Conservation (phyloP, 2,329 filamentous ascomycete genomes). For the Berkeleyomyces basicola region DNA sequence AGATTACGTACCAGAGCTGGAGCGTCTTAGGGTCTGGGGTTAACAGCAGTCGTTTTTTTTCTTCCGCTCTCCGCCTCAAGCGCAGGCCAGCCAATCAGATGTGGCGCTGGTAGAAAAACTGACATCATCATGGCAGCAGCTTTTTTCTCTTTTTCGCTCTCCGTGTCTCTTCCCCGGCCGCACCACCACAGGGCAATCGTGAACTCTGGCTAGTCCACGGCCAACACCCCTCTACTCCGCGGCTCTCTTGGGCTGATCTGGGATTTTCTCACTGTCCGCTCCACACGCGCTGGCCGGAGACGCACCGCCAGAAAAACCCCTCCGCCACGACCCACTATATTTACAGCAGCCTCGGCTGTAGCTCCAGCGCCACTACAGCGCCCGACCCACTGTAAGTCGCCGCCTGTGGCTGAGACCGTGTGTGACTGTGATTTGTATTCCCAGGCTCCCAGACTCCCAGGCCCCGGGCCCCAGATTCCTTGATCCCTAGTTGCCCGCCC, state of each 20-base stretch:
- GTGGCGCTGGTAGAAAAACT: not conserved
- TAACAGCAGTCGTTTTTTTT: not conserved
- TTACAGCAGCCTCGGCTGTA: not conserved
- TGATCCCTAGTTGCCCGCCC: too few relatives aligned
- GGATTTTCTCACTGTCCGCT: not conserved
- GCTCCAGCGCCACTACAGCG: not conserved
- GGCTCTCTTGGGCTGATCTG: too few relatives aligned
- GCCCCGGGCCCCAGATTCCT: not conserved
- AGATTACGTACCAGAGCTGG: not conserved
- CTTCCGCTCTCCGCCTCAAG: not conserved
- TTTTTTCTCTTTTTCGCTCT: not conserved
- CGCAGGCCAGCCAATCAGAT: not conserved
- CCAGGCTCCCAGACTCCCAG: not conserved
- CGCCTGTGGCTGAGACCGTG: not conserved
- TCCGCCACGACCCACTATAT: not conserved
- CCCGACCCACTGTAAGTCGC: not conserved
- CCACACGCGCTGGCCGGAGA: too few relatives aligned
- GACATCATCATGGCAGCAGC: not conserved
- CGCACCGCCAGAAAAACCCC: not conserved
- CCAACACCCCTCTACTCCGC: too few relatives aligned
- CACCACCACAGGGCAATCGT: too few relatives aligned
- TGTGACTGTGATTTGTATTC: not conserved
- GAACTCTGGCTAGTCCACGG: too few relatives aligned
- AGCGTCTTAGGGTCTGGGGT: not conserved
- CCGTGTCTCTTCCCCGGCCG: not conserved